Percentiles rank a stretch among this genome's conserved stretches.
These are phyloP conservation scores for Seiridium cupressi DNA, from an alignment of 2,329 filamentous ascomycete species.

Conservation along the genomic window DNA sequence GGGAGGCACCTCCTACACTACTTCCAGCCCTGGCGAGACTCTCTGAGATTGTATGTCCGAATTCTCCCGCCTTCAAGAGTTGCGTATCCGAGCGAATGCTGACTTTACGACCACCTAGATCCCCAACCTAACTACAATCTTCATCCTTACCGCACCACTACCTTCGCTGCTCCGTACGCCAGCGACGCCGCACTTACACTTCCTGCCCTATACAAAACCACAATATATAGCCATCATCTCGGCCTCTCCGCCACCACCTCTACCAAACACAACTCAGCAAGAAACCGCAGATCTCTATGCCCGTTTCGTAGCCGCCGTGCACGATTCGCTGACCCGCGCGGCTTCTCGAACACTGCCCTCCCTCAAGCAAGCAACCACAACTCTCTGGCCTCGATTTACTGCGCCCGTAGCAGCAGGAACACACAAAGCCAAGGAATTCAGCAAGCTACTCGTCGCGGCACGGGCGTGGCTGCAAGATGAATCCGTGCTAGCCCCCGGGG, in stretches of 20 bases:
- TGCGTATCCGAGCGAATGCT: neutral
- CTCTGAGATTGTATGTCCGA: slow-evolving; percentile 68
- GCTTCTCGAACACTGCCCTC: slow-evolving; percentile 76
- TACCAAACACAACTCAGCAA: slow-evolving; percentile 47
- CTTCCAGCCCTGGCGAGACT: slow-evolving; percentile 79
- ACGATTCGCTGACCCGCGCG: slow-evolving; percentile 80
- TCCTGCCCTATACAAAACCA: slow-evolving; percentile 78
- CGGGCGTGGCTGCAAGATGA: slow-evolving; percentile 72
- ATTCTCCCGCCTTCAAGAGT: neutral
- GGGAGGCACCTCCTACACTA: slow-evolving; percentile 76
- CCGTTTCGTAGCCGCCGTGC: slow-evolving; percentile 79
- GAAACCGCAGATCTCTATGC: slow-evolving; percentile 71
- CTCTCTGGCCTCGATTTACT: slow-evolving; percentile 84
- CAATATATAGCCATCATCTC: slow-evolving; percentile 78
- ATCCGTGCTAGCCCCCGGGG: slow-evolving; percentile 63
- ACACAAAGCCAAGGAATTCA: slow-evolving; percentile 76
- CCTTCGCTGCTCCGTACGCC: slow-evolving; percentile 54
- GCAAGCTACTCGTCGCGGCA: slow-evolving; percentile 72
- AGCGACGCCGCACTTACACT: slow-evolving; percentile 74
- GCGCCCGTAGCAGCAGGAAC: slow-evolving; percentile 74
- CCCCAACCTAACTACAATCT: slow-evolving; percentile 70
- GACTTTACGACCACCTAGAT: slow-evolving; percentile 53
- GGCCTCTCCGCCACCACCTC: slow-evolving; percentile 38
- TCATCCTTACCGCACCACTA: slow-evolving; percentile 49
- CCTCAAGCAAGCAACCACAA: slow-evolving; percentile 67